A percentile compares a stretch with the other conserved stretches of the same genome.
phyloP scores from a whole-genome alignment of 495 filamentous ascomycete genomes.

The Aspergillus indologenus region DNA sequence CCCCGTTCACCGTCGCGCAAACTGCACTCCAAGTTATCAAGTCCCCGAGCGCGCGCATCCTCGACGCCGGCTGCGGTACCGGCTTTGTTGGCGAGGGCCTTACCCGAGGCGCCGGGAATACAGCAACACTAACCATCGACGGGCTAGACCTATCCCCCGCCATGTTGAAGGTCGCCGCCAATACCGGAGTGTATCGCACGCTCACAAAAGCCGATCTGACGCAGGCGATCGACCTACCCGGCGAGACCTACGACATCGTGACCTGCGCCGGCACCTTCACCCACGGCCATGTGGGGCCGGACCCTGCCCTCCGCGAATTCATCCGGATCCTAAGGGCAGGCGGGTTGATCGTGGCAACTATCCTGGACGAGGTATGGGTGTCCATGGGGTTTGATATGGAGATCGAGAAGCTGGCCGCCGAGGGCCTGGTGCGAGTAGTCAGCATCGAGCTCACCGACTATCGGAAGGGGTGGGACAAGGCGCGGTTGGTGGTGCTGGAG shows the following conservation, averaged over 20 bases:
- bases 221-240: slow-evolving; percentile 25
- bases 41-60: slow-evolving; percentile 25
- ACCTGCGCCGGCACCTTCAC: slow-evolving; percentile 48
- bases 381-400: slow-evolving; percentile 38
- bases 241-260: slow-evolving; percentile 41
- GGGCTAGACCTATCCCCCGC: slow-evolving; percentile 40
- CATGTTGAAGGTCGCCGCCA: slow-evolving; percentile 42
- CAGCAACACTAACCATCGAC: slow-evolving; percentile 40
- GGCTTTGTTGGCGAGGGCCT: slow-evolving; percentile 42
- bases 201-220: slow-evolving; percentile 39
- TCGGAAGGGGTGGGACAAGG: slow-evolving; percentile 39
- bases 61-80: slow-evolving; percentile 50
- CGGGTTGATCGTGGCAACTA: slow-evolving; percentile 43
- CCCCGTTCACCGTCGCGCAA: slow-evolving; percentile 36
- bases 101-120: slow-evolving; percentile 23
- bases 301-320: slow-evolving; percentile 40
- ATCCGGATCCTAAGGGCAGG: slow-evolving; percentile 34
- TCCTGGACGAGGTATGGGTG: slow-evolving; percentile 41
- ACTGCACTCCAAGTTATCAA: slow-evolving; percentile 25
- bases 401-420: slow-evolving; percentile 31
- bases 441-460: slow-evolving; percentile 38
- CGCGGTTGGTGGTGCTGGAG: slow-evolving; percentile 32
- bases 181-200: slow-evolving; percentile 40
- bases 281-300: slow-evolving; percentile 44
- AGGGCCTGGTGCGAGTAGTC: slow-evolving; percentile 29